phyloP scores from a whole-genome alignment of 2,329 filamentous ascomycete genomes.

The Stachybotrys echinatus region DNA sequence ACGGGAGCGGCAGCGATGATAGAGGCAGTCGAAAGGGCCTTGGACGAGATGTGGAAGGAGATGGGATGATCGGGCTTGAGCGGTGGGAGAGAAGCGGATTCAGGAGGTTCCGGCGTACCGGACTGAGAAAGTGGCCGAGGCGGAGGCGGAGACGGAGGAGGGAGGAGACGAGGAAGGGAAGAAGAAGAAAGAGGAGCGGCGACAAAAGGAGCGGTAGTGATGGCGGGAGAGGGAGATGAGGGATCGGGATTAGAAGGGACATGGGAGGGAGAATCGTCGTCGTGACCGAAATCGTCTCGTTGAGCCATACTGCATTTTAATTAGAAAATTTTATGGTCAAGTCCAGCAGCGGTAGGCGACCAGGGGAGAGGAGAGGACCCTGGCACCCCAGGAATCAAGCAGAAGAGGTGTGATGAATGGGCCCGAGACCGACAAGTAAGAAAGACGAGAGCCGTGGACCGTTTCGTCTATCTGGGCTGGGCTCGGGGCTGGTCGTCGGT shows the following conservation, averaged over 20 bases:
- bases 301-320: slow-evolving; percentile 27
- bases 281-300: slow-evolving; percentile 22
- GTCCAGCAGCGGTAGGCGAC: slow-evolving; percentile 18
- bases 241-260: slow-evolving; percentile 17
- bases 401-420: not conserved
- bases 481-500: not conserved
- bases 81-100: not conserved
- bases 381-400: slow-evolving; percentile 14
- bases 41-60: not conserved
- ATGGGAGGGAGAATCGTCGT: slow-evolving; percentile 20
- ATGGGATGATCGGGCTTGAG: not conserved
- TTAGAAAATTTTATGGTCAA: slow-evolving; percentile 30
- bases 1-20: not conserved
- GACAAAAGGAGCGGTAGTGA: slow-evolving; percentile 11
- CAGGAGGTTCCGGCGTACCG: not conserved
- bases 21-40: not conserved
- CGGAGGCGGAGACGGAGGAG: slow-evolving; percentile 7
- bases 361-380: slow-evolving; percentile 18
- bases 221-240: slow-evolving; percentile 15
- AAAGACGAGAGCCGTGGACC: slow-evolving; percentile 10
- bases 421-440: slow-evolving; percentile 16
- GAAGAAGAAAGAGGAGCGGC: slow-evolving; percentile 12
- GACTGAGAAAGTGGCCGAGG: slow-evolving; percentile 5
- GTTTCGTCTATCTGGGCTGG: not conserved
- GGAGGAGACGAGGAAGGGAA: slow-evolving; percentile 5